A percentile compares a stretch with the other conserved stretches of the same genome.
Evolutionary conservation across 148 eudicot genomes (phyloP).

Genomic region (Nepenthes gracilis): DNA sequence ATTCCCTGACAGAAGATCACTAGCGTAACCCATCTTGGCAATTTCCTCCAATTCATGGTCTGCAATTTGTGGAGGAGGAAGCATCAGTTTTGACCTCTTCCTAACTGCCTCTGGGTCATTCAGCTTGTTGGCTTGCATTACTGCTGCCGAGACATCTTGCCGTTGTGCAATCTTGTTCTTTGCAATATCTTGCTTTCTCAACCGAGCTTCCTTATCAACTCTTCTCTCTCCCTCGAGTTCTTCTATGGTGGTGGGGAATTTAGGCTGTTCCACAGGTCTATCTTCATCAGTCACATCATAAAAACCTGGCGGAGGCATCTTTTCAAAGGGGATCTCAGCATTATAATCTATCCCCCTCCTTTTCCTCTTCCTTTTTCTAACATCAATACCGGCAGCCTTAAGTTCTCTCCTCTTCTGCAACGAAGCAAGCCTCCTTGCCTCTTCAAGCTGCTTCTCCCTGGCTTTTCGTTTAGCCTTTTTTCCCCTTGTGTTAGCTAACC

Average conservation of each 20-base stretch:
- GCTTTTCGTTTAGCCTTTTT: constrained; percentile 99
- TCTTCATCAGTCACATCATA: constrained; percentile 79
- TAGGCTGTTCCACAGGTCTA: constrained; percentile 62
- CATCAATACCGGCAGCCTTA: constrained; percentile 95
- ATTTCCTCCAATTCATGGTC: constrained; percentile 93
- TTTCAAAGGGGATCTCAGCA: constrained; percentile 96
- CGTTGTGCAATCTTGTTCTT: constrained; percentile 87
- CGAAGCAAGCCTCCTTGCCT: constrained; percentile 98
- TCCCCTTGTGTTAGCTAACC: constrained; percentile 92
- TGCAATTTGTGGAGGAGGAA: constrained; percentile 93
- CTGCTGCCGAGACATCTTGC: constrained; percentile 92
- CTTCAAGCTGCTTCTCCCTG: constrained; percentile 99
- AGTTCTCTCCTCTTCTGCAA: constrained; percentile 96
- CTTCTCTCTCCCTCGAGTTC: constrained; percentile 98
- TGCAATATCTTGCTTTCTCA: constrained; percentile 89
- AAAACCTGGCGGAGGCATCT: constrained; percentile 93
- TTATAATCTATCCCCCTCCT: constrained; percentile 94
- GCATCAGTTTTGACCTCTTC: constrained; percentile 83
- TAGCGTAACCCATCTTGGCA: constrained; percentile 77
- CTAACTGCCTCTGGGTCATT: constrained; percentile 93
- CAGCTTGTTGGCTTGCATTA: constrained; percentile 92
- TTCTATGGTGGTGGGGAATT: constrained; percentile 86
- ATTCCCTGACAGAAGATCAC: constrained; percentile 58
- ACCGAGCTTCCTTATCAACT: constrained; percentile 79
- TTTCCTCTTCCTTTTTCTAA: constrained; percentile 79